Evolutionary conservation across 768 basidiomycete species (phyloP).

Genomic region (Hericium alpestre): DNA sequence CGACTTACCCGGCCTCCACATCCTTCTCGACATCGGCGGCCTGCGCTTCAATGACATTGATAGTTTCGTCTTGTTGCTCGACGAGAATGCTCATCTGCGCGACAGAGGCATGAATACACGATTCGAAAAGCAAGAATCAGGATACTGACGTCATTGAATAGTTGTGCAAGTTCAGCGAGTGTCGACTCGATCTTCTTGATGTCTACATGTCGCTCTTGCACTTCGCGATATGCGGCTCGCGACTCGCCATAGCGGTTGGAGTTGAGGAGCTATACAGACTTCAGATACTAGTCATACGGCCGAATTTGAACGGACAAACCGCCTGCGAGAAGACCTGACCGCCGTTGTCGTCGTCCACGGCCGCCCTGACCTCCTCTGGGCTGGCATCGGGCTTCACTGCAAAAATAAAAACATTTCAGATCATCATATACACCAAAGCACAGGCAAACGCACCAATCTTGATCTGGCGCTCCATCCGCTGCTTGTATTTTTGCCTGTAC

Average conservation of each 20-base stretch:
- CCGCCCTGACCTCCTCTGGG: slow-evolving; percentile 62
- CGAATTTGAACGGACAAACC: slow-evolving; percentile 22
- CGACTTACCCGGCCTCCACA: slow-evolving; percentile 68
- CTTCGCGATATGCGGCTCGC: slow-evolving; percentile 84
- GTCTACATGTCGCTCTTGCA: slow-evolving; percentile 95
- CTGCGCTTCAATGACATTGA: slow-evolving; percentile 72
- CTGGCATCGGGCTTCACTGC: slow-evolving; percentile 83
- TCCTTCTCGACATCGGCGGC: slow-evolving; percentile 72
- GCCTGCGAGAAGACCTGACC: slow-evolving; percentile 75
- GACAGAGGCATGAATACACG: not conserved
- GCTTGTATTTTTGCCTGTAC: slow-evolving; percentile 50
- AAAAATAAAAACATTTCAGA: not conserved
- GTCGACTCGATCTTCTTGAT: slow-evolving; percentile 93
- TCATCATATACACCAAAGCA: not conserved
- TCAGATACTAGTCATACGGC: not conserved
- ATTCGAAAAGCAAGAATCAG: not conserved
- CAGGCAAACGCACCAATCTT: slow-evolving; percentile 48
- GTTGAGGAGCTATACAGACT: slow-evolving; percentile 58
- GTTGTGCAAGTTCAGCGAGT: slow-evolving; percentile 82
- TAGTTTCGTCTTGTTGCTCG: slow-evolving; percentile 86
- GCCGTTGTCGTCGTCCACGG: slow-evolving; percentile 53
- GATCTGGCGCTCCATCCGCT: slow-evolving; percentile 65
- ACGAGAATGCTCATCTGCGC: slow-evolving; percentile 86
- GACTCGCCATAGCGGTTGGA: slow-evolving; percentile 88
- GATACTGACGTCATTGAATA: slow-evolving; percentile 84